phyloP scores from a whole-genome alignment of 2,329 filamentous ascomycete genomes.

The Xylaria sp. region DNA sequence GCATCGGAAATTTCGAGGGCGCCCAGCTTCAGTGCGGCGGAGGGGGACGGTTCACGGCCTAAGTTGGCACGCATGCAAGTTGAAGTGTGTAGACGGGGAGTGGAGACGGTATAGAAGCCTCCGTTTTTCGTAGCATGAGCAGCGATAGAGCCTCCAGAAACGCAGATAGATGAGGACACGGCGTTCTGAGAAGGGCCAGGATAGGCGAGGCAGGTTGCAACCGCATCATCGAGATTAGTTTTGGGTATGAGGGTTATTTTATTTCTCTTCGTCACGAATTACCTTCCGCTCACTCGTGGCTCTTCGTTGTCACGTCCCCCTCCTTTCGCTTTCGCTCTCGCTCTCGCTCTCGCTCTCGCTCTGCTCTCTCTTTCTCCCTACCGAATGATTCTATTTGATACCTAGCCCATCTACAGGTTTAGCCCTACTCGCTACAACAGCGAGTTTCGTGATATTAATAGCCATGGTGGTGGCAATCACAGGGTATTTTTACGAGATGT shows the following conservation, averaged over 20 bases:
- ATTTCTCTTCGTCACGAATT: conserved; percentile 6
- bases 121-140: background rate
- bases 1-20: conserved; percentile 64
- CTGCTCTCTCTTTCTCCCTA: no score
- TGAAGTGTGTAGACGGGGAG: conserved; percentile 53
- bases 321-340: background rate
- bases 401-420: no score
- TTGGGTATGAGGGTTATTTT: conserved; percentile 6
- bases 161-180: conserved; percentile 29
- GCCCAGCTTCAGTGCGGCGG: conserved; percentile 54
- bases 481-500: background rate
- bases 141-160: conserved; percentile 28
- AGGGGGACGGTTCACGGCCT: conserved; percentile 50
- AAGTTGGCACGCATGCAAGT: conserved; percentile 55
- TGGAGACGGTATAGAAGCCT: conserved; percentile 53
- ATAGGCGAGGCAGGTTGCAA: conserved; percentile 20
- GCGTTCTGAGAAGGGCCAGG: conserved; percentile 19
- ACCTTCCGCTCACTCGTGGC: conserved; percentile 4
- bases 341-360: background rate
- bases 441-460: no score
- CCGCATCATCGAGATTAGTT: conserved; percentile 15
- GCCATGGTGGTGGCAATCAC: background rate
- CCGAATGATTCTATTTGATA: no score
- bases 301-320: background rate
- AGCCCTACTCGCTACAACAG: no score